These are phyloP conservation scores for Suillus subluteus DNA, from an alignment of 768 basidiomycete species.

Conservation along the genomic window DNA sequence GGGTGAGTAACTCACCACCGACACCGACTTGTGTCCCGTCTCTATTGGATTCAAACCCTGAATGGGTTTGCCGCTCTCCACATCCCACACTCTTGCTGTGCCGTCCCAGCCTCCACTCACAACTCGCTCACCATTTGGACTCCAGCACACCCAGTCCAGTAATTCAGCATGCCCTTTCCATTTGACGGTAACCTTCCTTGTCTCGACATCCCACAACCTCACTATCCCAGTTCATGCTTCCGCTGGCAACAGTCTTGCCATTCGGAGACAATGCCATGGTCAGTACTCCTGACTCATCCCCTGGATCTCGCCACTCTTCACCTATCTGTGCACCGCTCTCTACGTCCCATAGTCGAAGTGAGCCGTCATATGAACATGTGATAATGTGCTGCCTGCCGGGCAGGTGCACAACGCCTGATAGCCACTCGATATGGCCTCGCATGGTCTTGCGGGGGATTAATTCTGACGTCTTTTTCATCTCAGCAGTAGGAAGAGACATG, in stretches of 20 bases:
- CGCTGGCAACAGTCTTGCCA: constrained; percentile 8
- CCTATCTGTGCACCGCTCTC: too few species aligned
- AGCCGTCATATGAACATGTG: too few species aligned
- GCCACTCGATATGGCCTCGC: too few species aligned
- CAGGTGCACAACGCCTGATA: too few species aligned
- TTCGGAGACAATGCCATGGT: neutral
- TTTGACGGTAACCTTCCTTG: constrained; percentile 1
- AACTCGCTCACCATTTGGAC: too few species aligned
- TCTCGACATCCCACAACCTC: neutral
- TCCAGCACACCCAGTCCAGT: neutral
- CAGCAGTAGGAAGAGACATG: too few species aligned
- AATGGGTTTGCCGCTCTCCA: neutral
- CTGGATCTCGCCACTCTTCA: too few species aligned
- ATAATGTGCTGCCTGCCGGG: too few species aligned
- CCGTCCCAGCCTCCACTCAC: too few species aligned
- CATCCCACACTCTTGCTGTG: neutral
- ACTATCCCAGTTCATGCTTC: constrained; percentile 11
- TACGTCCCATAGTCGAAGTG: too few species aligned
- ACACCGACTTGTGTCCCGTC: neutral
- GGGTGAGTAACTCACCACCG: neutral
- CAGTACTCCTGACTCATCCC: neutral
- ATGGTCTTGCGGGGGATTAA: too few species aligned
- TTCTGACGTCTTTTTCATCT: too few species aligned
- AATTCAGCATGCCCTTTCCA: neutral
- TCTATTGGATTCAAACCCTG: neutral